Conservation (phyloP, 768 basidiomycete species). For the Tremella yokohamensis region DNA sequence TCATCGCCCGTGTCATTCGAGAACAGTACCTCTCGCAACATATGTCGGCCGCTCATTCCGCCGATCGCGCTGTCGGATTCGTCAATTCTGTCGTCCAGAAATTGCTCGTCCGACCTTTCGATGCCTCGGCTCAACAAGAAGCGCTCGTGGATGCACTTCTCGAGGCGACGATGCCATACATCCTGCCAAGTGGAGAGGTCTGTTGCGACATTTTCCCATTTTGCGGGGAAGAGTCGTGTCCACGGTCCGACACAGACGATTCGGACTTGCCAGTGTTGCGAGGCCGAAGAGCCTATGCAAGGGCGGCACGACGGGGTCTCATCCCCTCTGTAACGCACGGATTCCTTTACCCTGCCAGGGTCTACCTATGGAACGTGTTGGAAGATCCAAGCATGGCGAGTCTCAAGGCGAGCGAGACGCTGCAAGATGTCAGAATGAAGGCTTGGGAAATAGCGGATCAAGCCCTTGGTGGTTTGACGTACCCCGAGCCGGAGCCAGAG, state of each 20-base stretch:
- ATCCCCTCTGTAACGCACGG: constrained; percentile 22
- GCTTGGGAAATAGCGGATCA: constrained; percentile 39
- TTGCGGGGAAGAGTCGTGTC: constrained; percentile 24
- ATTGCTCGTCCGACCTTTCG: constrained; percentile 28
- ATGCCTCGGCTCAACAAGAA: constrained; percentile 26
- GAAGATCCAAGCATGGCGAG: constrained; percentile 39
- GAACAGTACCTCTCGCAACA: constrained; percentile 30
- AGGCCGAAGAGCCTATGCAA: constrained; percentile 17
- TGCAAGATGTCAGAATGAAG: constrained; percentile 22
- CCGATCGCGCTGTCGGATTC: constrained; percentile 43
- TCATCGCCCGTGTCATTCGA: constrained; percentile 43
- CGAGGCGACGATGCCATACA: constrained; percentile 46
- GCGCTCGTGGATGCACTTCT: constrained; percentile 44
- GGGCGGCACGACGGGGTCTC: constrained; percentile 27
- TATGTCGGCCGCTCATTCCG: constrained; percentile 22
- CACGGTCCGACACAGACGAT: constrained; percentile 1
- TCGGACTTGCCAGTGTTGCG: neutral
- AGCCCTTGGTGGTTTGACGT: constrained; percentile 34
- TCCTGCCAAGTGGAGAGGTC: constrained; percentile 28
- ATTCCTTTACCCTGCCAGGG: constrained; percentile 40
- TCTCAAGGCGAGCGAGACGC: constrained; percentile 24
- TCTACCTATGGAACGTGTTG: constrained; percentile 38
- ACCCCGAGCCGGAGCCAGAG: constrained; percentile 13
- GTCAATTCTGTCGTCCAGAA: constrained; percentile 37
- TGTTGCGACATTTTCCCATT: constrained; percentile 37